A percentile compares a stretch with the other conserved stretches of the same genome.
phyloP scores from a whole-genome alignment of 2,329 filamentous ascomycete genomes.

The Penicillium sp. region DNA sequence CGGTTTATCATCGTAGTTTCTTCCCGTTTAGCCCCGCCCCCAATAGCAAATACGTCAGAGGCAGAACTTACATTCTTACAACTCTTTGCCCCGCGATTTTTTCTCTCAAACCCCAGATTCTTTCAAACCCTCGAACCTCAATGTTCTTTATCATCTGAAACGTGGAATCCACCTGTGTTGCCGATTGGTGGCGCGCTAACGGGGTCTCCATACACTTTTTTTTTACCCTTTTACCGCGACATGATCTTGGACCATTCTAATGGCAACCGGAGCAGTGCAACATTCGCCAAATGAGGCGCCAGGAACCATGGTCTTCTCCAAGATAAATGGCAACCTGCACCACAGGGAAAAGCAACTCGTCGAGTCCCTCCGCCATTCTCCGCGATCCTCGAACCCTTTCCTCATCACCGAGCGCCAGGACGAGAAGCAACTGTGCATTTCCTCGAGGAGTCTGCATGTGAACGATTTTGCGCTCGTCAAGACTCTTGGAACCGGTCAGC shows the following conservation, averaged over 20 bases:
- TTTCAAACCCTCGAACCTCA: conserved; percentile 1
- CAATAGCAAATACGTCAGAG: conserved; percentile 20
- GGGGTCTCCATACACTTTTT: conserved; percentile 15
- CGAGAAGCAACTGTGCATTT: conserved; percentile 32
- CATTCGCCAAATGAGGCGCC: conserved; percentile 27
- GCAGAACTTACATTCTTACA: conserved; percentile 10
- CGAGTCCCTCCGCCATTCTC: conserved; percentile 22
- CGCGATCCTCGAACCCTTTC: conserved; percentile 29
- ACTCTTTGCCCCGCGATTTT: conserved; percentile 4
- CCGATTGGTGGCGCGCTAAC: conserved; percentile 21
- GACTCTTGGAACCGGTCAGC: conserved; percentile 43
- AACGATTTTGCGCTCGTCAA: conserved; percentile 42
- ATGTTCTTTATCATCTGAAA: conserved; percentile 10
- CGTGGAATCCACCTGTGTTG: conserved; percentile 11
- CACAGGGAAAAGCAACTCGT: conserved; percentile 27
- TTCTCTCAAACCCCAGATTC: background rate
- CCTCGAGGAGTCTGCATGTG: conserved; percentile 32
- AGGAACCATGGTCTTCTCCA: conserved; percentile 16
- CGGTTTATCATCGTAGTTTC: conserved; percentile 20
- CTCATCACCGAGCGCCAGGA: conserved; percentile 33
- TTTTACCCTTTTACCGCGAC: conserved; percentile 14
- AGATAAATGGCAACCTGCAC: conserved; percentile 17
- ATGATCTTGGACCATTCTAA: conserved; percentile 30
- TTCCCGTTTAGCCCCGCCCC: conserved; percentile 18
- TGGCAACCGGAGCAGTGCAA: conserved; percentile 36